These are phyloP conservation scores for Marasmius oreades DNA, from an alignment of 1,284 basidiomycete genomes.

Conservation along the genomic window DNA sequence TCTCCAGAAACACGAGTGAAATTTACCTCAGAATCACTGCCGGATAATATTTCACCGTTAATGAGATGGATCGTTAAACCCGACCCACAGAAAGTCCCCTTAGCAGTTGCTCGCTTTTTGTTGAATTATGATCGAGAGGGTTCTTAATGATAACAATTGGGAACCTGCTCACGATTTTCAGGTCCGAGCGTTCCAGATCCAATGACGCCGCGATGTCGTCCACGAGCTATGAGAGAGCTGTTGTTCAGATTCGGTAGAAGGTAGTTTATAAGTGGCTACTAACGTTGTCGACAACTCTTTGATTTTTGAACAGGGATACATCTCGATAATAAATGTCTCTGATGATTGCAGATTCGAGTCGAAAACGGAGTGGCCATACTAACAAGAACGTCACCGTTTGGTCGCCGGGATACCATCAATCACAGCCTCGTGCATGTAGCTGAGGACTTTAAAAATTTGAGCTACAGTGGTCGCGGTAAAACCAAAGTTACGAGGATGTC, in stretches of 20 bases:
- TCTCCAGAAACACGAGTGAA: constrained; percentile 4
- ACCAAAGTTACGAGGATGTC: not conserved
- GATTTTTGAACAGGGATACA: constrained; percentile 70
- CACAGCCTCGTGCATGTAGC: constrained; percentile 19
- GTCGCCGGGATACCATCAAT: constrained; percentile 7
- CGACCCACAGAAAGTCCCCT: constrained; percentile 78
- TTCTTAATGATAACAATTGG: not conserved
- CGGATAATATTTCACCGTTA: constrained; percentile 49
- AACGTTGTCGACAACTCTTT: constrained; percentile 74
- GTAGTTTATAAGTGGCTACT: constrained; percentile 13
- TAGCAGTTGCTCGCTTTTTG: constrained; percentile 76
- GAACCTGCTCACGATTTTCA: constrained; percentile 64
- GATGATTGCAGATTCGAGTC: not conserved
- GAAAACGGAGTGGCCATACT: not conserved
- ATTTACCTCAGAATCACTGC: constrained; percentile 55
- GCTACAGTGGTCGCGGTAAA: constrained; percentile 3
- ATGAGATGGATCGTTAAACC: constrained; percentile 54
- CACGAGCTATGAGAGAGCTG: constrained; percentile 56
- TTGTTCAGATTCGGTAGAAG: constrained; percentile 5
- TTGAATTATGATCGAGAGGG: constrained; percentile 8
- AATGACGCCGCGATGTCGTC: constrained; percentile 87
- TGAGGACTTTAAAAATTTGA: constrained; percentile 14
- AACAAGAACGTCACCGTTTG: constrained; percentile 12
- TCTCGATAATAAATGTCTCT: constrained; percentile 90
- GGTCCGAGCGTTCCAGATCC: constrained; percentile 64